Percentiles rank a stretch among this genome's conserved stretches.
These are phyloP conservation scores for Colletotrichum godetiae DNA, from an alignment of 2,329 filamentous ascomycete genomes.

Conservation along the genomic window DNA sequence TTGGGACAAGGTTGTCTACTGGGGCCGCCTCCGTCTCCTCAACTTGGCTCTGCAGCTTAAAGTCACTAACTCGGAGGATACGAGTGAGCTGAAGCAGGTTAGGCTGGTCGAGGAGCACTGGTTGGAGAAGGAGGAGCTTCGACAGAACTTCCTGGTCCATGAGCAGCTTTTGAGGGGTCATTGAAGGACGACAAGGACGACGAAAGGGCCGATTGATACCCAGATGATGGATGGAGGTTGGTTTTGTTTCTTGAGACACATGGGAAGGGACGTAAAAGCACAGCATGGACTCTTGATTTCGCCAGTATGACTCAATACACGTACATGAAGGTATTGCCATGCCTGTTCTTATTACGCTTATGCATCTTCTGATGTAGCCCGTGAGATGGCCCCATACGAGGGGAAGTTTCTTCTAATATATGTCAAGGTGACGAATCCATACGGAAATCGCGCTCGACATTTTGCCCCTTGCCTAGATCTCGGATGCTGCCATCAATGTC, in stretches of 20 bases:
- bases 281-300: background rate
- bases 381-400: background rate
- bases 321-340: background rate
- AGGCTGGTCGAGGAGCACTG: slow-evolving; percentile 13
- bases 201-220: background rate
- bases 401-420: too few relatives aligned
- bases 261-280: background rate
- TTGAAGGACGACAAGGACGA: background rate
- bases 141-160: background rate
- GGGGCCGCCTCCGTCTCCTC: slow-evolving; percentile 22
- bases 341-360: background rate
- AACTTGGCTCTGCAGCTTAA: background rate
- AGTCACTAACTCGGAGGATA: background rate
- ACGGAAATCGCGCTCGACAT: background rate
- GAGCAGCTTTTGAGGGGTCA: background rate
- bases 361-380: background rate
- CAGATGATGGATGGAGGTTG: background rate
- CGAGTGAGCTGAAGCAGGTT: slow-evolving; percentile 5
- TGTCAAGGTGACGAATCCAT: background rate
- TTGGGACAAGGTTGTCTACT: slow-evolving; percentile 15
- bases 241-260: background rate
- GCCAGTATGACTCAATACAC: background rate
- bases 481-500: too few relatives aligned
- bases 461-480: background rate
- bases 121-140: background rate